Evolutionary conservation across 495 filamentous ascomycete genomes (phyloP).

Genomic region (Clohesyomyces aquaticus): DNA sequence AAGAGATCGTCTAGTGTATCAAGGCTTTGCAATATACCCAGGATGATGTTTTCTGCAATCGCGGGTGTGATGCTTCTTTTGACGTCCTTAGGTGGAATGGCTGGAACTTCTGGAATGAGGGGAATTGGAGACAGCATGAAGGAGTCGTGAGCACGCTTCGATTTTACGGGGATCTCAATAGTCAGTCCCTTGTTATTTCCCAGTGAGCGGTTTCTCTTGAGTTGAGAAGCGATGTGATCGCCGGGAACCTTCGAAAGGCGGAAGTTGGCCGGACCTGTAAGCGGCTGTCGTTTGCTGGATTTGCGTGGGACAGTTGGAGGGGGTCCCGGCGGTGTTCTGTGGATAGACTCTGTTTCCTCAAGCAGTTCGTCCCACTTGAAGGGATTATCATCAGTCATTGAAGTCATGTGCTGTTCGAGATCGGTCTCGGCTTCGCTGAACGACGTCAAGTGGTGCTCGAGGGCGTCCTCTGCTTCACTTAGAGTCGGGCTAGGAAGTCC

Average conservation of each 20-base stretch:
- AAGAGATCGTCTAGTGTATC: constrained; percentile 63
- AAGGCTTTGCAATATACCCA: constrained; percentile 56
- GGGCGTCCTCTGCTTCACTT: constrained; percentile 47
- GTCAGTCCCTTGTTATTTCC: constrained; percentile 20
- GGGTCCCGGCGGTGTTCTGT: background rate
- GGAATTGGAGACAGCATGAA: constrained; percentile 35
- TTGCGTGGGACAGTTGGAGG: constrained; percentile 32
- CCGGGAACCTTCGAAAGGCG: constrained; percentile 24
- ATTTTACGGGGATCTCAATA: constrained; percentile 20
- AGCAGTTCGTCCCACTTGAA: constrained; percentile 40
- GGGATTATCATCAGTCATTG: constrained; percentile 34
- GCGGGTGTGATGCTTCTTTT: constrained; percentile 46
- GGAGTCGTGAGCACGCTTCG: constrained; percentile 25
- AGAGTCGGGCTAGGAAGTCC: constrained; percentile 43
- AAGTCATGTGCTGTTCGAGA: constrained; percentile 33
- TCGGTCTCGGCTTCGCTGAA: constrained; percentile 48
- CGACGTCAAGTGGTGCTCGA: constrained; percentile 32
- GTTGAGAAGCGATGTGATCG: constrained; percentile 32
- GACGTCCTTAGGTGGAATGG: constrained; percentile 5
- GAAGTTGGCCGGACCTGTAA: constrained; percentile 5
- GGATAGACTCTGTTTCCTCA: background rate
- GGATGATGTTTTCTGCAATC: constrained; percentile 55
- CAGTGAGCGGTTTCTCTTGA: constrained; percentile 16
- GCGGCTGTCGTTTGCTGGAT: constrained; percentile 35
- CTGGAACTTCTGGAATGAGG: background rate